phyloP scores from a whole-genome alignment of 352 stramenopile genomes.

The Aphanomyces astaci region DNA sequence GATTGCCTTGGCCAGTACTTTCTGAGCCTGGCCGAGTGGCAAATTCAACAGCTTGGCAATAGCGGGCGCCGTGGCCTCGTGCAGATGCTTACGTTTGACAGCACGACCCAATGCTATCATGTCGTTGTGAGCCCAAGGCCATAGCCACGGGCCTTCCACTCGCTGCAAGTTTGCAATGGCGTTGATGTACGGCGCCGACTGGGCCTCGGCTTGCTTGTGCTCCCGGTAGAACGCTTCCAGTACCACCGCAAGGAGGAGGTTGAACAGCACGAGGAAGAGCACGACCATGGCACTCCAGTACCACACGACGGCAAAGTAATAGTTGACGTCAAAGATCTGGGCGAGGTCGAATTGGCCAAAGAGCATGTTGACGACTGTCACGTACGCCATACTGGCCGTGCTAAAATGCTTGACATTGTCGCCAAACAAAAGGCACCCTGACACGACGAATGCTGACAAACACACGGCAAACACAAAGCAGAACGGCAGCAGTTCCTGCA shows the following conservation, averaged over 20 bases:
- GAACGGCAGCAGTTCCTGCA: conserved; percentile 44
- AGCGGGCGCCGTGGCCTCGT: not conserved
- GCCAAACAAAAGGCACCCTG: conserved; percentile 45
- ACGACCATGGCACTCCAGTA: conserved; percentile 63
- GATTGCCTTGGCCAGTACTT: not conserved
- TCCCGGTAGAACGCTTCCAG: conserved; percentile 47
- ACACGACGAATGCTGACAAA: conserved; percentile 43
- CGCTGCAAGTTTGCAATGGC: not conserved
- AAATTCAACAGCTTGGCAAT: not conserved
- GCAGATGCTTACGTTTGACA: not conserved
- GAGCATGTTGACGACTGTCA: conserved; percentile 59
- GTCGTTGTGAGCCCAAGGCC: not conserved
- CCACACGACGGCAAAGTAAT: conserved; percentile 43
- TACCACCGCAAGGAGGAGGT: conserved; percentile 67
- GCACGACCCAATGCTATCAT: not conserved
- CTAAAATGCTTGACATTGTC: conserved; percentile 44
- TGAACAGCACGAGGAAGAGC: conserved; percentile 54
- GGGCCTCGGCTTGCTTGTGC: conserved; percentile 25
- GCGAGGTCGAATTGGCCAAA: conserved; percentile 56
- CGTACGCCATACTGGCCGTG: conserved; percentile 33
- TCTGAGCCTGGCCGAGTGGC: not conserved
- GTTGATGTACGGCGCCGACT: not conserved
- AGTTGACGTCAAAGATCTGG: conserved; percentile 37
- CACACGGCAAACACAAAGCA: conserved; percentile 53
- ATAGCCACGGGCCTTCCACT: not conserved